phyloP scores from a whole-genome alignment of 257 asterid genomes.

The Solanum commersonii region DNA sequence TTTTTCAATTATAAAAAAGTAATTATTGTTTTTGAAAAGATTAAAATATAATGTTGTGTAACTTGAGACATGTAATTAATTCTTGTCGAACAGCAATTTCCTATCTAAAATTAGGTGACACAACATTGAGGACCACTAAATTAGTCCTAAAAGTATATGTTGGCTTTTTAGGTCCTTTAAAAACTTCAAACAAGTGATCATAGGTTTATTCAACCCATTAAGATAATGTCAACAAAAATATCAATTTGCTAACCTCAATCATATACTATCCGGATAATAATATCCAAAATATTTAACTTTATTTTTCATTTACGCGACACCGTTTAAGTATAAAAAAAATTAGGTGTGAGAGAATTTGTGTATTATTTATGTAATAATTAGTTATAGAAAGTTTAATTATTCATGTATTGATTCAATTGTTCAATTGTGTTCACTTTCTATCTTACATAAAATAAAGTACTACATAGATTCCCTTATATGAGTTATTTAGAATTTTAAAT shows the following conservation, averaged over 20 bases:
- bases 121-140: not conserved
- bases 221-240: not conserved
- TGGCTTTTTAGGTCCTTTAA: not conserved
- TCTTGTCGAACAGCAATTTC: not conserved
- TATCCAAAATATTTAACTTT: not conserved
- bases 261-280: not conserved
- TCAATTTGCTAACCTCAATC: not conserved
- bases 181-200: not conserved
- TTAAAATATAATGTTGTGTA: not conserved
- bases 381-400: not conserved
- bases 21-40: not conserved
- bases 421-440: not conserved
- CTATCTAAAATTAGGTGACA: not conserved
- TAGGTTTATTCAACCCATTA: not conserved
- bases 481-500: too few relatives aligned
- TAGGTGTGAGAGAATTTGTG: not conserved
- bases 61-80: not conserved
- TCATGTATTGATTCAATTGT: too few relatives aligned
- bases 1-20: not conserved
- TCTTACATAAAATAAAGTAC: too few relatives aligned
- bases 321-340: not conserved
- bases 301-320: not conserved
- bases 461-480: too few relatives aligned
- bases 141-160: not conserved
- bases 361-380: not conserved